Conservation (phyloP, 1,284 basidiomycete species). For the Cutaneotrichosporon daszewskae region DNA sequence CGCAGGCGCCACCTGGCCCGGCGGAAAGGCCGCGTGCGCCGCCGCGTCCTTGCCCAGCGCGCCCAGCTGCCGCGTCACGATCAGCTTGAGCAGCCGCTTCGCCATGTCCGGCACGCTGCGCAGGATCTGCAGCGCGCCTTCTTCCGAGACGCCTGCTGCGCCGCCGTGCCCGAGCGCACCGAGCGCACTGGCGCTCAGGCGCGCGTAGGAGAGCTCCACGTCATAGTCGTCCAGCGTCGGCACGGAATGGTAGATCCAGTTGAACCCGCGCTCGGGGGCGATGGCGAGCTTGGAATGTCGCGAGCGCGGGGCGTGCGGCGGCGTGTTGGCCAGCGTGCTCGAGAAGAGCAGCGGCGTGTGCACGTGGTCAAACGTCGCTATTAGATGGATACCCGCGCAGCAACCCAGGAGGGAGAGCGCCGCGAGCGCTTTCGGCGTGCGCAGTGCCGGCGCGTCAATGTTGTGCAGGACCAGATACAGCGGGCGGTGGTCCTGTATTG, state of each 20-base stretch:
- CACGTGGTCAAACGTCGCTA: slow-evolving; percentile 78
- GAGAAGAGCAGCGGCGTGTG: slow-evolving; percentile 69
- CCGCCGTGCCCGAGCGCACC: slow-evolving; percentile 21
- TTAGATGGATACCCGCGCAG: slow-evolving; percentile 66
- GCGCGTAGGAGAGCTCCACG: slow-evolving; percentile 59
- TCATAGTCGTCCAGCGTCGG: slow-evolving; percentile 78
- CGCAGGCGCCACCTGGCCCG: slow-evolving; percentile 26
- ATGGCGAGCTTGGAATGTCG: background rate
- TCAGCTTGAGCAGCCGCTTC: slow-evolving; percentile 65
- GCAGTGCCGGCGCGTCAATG: slow-evolving; percentile 69
- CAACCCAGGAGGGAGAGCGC: slow-evolving; percentile 64
- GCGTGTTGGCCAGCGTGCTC: slow-evolving; percentile 29
- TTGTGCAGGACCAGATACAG: slow-evolving; percentile 81
- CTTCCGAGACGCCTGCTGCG: slow-evolving; percentile 61
- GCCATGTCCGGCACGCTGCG: slow-evolving; percentile 81
- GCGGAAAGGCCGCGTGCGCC: slow-evolving; percentile 19
- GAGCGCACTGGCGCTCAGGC: slow-evolving; percentile 25
- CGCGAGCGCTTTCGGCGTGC: slow-evolving; percentile 54
- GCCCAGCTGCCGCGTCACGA: slow-evolving; percentile 62
- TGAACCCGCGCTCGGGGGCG: slow-evolving; percentile 54
- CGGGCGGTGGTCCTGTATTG: slow-evolving; percentile 39
- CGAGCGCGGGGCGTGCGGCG: slow-evolving; percentile 20
- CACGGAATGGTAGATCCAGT: slow-evolving; percentile 82
- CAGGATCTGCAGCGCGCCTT: slow-evolving; percentile 74
- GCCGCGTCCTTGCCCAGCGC: slow-evolving; percentile 49